Conservation (phyloP, 2,329 filamentous ascomycete genomes). For the Massarina eburnea region DNA sequence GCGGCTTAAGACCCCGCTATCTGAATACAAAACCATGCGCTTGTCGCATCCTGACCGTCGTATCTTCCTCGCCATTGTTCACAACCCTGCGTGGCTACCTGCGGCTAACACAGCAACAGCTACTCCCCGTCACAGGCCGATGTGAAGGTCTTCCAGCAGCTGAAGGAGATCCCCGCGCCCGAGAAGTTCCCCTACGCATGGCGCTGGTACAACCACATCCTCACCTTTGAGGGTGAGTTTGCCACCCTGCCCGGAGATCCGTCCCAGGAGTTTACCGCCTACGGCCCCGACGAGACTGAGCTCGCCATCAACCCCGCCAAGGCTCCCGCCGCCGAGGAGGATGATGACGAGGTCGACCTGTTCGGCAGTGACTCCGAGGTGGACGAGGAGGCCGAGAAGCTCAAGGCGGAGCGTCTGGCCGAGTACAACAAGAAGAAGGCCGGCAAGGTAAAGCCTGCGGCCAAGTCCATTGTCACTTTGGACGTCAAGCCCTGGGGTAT, state of each 20-base stretch:
- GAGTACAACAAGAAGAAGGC: conserved; percentile 98
- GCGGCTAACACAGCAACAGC: conserved; percentile 45
- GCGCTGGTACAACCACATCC: conserved; percentile 99
- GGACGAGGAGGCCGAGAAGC: conserved; percentile 71
- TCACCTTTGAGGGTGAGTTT: conserved; percentile 91
- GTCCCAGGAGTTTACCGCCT: conserved; percentile 82
- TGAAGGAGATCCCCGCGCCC: conserved; percentile 73
- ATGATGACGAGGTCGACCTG: conserved; percentile 79
- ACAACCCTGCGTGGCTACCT: conserved; percentile 7
- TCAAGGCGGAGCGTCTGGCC: conserved; percentile 86
- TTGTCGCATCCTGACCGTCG: conserved; percentile 71
- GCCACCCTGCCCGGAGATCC: conserved; percentile 86
- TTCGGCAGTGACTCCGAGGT: conserved; percentile 88
- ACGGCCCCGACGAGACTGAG: conserved; percentile 81
- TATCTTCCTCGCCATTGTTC: conserved; percentile 18
- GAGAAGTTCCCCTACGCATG: conserved; percentile 91
- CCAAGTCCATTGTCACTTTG: conserved; percentile 94
- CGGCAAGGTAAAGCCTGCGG: conserved; percentile 83
- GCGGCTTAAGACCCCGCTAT: conserved; percentile 86
- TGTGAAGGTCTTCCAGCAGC: conserved; percentile 90
- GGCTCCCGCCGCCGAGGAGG: conserved; percentile 67
- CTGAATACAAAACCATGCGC: conserved; percentile 77
- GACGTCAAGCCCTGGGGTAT: conserved; percentile 99
- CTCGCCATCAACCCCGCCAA: conserved; percentile 83
- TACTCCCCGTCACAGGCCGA: conserved; percentile 86